A percentile compares a stretch with the other conserved stretches of the same genome.
Conservation (phyloP, 2,329 filamentous ascomycete species). For the Pyrenophora teres region DNA sequence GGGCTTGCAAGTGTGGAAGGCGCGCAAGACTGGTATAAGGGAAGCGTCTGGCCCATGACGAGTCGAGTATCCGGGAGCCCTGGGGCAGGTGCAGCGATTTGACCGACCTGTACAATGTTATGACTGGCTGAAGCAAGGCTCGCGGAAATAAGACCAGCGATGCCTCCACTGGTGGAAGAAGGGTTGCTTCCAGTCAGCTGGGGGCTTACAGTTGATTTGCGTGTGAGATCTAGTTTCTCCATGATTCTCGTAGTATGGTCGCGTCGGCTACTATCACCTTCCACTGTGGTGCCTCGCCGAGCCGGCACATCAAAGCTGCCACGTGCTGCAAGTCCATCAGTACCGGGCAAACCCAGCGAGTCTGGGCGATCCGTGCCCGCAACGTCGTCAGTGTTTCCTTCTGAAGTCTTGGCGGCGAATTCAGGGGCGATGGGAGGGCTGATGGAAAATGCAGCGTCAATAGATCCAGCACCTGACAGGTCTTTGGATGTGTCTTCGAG, state of each 20-base stretch:
- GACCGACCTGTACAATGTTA: constrained; percentile 71
- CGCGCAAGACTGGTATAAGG: constrained; percentile 71
- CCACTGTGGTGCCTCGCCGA: constrained; percentile 58
- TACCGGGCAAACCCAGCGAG: constrained; percentile 68
- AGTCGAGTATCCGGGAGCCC: constrained; percentile 45
- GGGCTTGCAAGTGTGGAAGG: constrained; percentile 82
- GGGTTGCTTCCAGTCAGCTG: constrained; percentile 49
- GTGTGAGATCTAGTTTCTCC: constrained; percentile 87
- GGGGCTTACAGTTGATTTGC: constrained; percentile 69
- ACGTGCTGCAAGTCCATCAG: constrained; percentile 60
- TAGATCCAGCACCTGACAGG: constrained; percentile 52
- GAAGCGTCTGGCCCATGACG: constrained; percentile 52
- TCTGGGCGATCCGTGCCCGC: constrained; percentile 62
- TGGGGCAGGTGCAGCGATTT: constrained; percentile 46
- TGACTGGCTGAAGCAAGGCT: constrained; percentile 76
- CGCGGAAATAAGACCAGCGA: constrained; percentile 83
- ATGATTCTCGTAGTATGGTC: constrained; percentile 89
- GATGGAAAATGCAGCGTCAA: constrained; percentile 85
- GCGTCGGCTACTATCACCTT: constrained; percentile 73
- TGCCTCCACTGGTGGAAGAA: constrained; percentile 64
- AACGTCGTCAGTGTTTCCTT: constrained; percentile 64
- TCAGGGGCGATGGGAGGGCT: constrained; percentile 86
- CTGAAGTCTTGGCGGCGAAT: constrained; percentile 79
- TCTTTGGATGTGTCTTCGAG: constrained; percentile 72
- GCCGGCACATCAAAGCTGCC: constrained; percentile 72